These are phyloP conservation scores for Apiospora marii DNA, from an alignment of 2,329 filamentous ascomycete species.

Conservation along the genomic window DNA sequence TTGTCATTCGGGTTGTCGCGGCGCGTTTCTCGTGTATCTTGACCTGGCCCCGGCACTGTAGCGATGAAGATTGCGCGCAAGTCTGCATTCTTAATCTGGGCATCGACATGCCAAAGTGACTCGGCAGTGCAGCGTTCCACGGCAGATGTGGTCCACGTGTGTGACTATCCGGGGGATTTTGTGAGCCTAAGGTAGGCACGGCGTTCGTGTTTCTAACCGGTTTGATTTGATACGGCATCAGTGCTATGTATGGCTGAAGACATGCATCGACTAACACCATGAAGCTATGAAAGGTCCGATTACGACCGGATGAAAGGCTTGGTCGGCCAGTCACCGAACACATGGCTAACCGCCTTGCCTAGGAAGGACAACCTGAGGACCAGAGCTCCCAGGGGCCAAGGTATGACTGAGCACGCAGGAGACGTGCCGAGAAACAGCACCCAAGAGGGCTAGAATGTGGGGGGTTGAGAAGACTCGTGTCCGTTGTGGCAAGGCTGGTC, in stretches of 20 bases:
- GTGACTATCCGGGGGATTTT: not conserved
- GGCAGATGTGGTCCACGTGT: constrained; percentile 13
- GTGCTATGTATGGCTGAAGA: not conserved
- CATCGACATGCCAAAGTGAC: not conserved
- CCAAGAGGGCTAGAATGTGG: constrained; percentile 4
- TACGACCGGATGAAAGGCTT: not conserved
- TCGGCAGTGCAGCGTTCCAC: constrained; percentile 16
- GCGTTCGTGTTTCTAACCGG: not conserved
- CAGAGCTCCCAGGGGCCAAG: not conserved
- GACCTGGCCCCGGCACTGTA: not conserved
- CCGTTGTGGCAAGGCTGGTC: constrained; percentile 3
- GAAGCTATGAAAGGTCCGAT: not conserved
- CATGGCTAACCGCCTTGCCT: not conserved
- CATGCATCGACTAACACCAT: not conserved
- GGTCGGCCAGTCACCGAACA: not conserved
- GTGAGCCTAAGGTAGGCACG: not conserved
- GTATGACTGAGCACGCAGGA: not conserved
- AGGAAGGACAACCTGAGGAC: not conserved
- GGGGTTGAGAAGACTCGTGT: not conserved
- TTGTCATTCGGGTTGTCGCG: not conserved
- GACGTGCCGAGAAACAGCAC: constrained; percentile 8
- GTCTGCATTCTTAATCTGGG: not conserved
- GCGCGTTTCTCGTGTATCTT: not conserved
- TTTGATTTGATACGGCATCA: not conserved
- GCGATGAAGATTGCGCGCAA: not conserved